Base-by-base conservation (phyloP, 306 rosid species). In the Medicago truncatula region DNA sequence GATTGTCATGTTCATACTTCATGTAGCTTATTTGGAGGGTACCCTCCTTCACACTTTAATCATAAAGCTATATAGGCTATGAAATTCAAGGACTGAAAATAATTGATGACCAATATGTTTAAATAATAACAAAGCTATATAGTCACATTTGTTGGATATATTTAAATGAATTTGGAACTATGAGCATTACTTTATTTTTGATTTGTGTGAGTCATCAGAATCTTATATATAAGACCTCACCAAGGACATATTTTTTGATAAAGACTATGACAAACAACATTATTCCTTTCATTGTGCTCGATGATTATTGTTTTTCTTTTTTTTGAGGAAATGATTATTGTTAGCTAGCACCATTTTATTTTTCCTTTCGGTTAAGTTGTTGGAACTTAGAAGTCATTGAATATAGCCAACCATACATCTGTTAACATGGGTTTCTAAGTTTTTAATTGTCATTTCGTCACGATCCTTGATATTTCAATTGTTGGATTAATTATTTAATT, bases 151-250 rank as follows among this genome's bases (percentile, higher is more conserved):
- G 39, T 49, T 74, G 46, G 58, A 44, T 68, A 43, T 58, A 57
- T 83, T 67, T 40, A 61, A 61, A 74, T 52, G 76, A 59, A 70
- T 63, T 50, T 76, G 78, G 23, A 71, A 76, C 57, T 76, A 7
- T 70, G 11, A 81, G 58, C 78, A 64, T 75, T 73, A 61, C 71
- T 84, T 77, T 77, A 77, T 8, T 50, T 21, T 65, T 73, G 13
- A 73, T 59, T 65, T 66, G 43, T 66, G 43, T 76, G 87, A 84
- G 25, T 67, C 66, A 67, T 67, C 44, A 34, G 80, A 80, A 47
- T 73, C 82, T 77, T 77, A 67, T 70, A 67, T 70, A 84, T 16
- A 21, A 80, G 84, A 74, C 80, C 72, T 73, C 77, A 75, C 78
- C 39, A 70, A 70, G 18, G 36, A 50, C 4, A 28, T 28, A 28